Evolutionary conservation across 371 early-diverging fungal genomes (phyloP).

Genomic region (Choanephora cucurbitarum): DNA sequence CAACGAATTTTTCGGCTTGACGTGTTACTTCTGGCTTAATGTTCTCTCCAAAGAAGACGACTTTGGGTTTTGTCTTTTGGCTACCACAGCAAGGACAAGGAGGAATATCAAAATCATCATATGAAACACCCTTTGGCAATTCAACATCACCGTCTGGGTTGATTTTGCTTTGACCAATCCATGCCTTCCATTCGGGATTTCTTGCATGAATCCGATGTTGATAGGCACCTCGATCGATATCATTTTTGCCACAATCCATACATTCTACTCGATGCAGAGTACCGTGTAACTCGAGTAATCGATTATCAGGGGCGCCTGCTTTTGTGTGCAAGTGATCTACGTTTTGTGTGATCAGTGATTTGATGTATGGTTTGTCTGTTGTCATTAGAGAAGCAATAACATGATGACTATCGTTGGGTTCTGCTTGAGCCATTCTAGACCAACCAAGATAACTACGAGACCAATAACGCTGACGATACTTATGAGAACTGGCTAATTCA

Average conservation of each 20-base stretch:
- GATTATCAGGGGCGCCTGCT: conserved; percentile 46
- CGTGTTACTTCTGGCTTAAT: conserved; percentile 56
- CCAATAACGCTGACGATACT: conserved; percentile 87
- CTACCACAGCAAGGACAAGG: conserved; percentile 65
- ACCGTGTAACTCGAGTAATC: conserved; percentile 86
- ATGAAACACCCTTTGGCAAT: conserved; percentile 55
- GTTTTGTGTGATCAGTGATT: conserved; percentile 85
- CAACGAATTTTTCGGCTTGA: conserved; percentile 55
- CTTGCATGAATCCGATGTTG: conserved; percentile 66
- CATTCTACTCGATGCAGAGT: conserved; percentile 76
- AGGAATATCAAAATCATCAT: conserved; percentile 73
- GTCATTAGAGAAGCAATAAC: conserved; percentile 58
- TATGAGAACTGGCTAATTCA: conserved; percentile 64
- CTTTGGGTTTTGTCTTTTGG: conserved; percentile 69
- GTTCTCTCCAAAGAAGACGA: conserved; percentile 92
- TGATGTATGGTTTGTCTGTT: conserved; percentile 31
- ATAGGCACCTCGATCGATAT: conserved; percentile 56
- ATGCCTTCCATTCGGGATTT: conserved; percentile 72
- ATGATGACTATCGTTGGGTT: conserved; percentile 75
- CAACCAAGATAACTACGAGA: conserved; percentile 88
- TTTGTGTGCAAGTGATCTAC: conserved; percentile 82
- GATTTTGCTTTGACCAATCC: conserved; percentile 35
- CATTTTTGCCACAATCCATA: conserved; percentile 59
- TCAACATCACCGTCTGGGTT: conserved; percentile 93
- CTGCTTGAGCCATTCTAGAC: conserved; percentile 63